Evolutionary conservation across 495 filamentous ascomycete genomes (phyloP).

Genomic region (Annulohypoxylon maeteangense): DNA sequence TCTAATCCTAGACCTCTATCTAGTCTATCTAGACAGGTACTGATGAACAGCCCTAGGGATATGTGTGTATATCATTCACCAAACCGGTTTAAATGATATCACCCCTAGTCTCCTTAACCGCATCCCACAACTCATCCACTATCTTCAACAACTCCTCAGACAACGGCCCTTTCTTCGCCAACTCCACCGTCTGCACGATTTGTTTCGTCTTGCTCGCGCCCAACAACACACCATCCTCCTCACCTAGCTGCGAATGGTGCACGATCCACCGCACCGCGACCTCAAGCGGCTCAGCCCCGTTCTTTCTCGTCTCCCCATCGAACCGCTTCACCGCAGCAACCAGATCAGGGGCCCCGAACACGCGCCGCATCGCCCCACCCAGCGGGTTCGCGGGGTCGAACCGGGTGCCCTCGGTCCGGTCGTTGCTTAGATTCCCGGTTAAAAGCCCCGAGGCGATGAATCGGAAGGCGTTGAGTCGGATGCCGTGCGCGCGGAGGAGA

Average conservation of each 20-base stretch:
- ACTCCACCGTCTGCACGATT: constrained; percentile 60
- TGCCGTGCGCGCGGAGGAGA: constrained; percentile 58
- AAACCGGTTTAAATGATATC: constrained; percentile 17
- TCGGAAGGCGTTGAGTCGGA: constrained; percentile 62
- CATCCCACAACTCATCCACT: constrained; percentile 33
- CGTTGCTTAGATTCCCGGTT: constrained; percentile 50
- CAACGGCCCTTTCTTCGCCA: constrained; percentile 59
- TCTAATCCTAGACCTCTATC: not conserved
- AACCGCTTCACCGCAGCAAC: constrained; percentile 57
- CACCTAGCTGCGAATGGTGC: constrained; percentile 61
- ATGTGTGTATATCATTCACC: not conserved
- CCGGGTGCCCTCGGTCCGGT: constrained; percentile 51
- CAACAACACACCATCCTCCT: constrained; percentile 64
- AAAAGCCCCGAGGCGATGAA: constrained; percentile 59
- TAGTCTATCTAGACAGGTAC: not conserved
- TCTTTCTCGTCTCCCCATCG: constrained; percentile 56
- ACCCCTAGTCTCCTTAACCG: constrained; percentile 27
- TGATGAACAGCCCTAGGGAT: too few relatives aligned
- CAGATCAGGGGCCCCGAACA: constrained; percentile 57
- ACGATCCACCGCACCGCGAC: constrained; percentile 67
- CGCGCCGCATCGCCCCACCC: constrained; percentile 49
- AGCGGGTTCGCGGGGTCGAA: constrained; percentile 47
- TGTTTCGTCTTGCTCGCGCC: constrained; percentile 62
- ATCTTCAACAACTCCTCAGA: constrained; percentile 19
- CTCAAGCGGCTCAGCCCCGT: constrained; percentile 60